Conservation (phyloP, 2,329 filamentous ascomycete genomes). For the Fusarium sp. region DNA sequence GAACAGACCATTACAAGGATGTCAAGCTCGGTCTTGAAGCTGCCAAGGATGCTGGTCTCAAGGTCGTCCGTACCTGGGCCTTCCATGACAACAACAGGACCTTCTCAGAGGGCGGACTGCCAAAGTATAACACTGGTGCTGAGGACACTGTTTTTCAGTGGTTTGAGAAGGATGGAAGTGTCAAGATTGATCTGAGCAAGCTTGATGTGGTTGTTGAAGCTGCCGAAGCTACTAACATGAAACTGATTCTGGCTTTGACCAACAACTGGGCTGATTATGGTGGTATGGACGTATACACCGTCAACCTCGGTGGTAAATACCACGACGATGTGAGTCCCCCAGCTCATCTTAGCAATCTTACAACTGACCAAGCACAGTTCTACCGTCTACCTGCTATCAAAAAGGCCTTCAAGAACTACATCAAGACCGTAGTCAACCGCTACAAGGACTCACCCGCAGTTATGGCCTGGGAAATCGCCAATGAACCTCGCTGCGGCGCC, state of each 20-base stretch:
- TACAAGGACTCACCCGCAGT: conserved; percentile 69
- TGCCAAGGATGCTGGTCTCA: conserved; percentile 27
- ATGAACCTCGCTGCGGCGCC: conserved; percentile 66
- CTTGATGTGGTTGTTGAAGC: conserved; percentile 45
- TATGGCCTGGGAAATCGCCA: conserved; percentile 75
- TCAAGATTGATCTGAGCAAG: conserved; percentile 23
- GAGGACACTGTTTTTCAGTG: conserved; percentile 58
- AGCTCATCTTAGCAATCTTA: rapidly evolving
- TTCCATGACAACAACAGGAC: conserved; percentile 32
- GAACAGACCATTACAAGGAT: conserved; percentile 46
- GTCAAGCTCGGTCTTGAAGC: conserved; percentile 9
- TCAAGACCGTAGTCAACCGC: conserved; percentile 67
- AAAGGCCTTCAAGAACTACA: conserved; percentile 66
- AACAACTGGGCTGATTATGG: conserved; percentile 71
- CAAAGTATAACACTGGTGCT: conserved; percentile 58
- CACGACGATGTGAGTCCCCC: conserved; percentile 47
- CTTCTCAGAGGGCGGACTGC: conserved; percentile 47
- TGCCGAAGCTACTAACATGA: conserved; percentile 61
- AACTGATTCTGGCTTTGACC: conserved; percentile 64
- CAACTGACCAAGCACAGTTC: conserved; percentile 49
- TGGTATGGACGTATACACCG: conserved; percentile 69
- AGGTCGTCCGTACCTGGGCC: conserved; percentile 27
- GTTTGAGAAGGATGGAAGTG: conserved; percentile 19
- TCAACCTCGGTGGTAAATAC: conserved; percentile 63
- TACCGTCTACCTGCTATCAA: conserved; percentile 63